Conservation (phyloP, 1,284 basidiomycete species). For the Irpex rosettiformis region DNA sequence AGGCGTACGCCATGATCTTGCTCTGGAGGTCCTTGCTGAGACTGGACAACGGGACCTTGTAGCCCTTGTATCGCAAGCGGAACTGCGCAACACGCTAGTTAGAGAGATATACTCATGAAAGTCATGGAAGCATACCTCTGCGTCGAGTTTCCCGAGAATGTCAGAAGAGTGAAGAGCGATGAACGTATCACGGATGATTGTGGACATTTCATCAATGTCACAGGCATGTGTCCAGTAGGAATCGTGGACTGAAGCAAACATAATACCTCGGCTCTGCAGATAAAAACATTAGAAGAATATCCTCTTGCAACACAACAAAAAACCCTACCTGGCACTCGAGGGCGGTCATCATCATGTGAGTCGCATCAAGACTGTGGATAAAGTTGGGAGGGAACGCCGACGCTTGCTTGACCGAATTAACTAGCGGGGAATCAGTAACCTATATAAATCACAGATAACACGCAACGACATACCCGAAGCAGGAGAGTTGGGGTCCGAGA, state of each 20-base stretch:
- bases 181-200: slow-evolving; percentile 90
- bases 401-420: slow-evolving; percentile 87
- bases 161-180: slow-evolving; percentile 89
- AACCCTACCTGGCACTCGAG: slow-evolving; percentile 75
- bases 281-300: not conserved
- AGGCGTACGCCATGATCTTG: not conserved
- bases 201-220: slow-evolving; percentile 87
- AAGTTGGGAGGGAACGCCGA: slow-evolving; percentile 99
- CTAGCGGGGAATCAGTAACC: slow-evolving; percentile 32
- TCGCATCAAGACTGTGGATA: slow-evolving; percentile 96
- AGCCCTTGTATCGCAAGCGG: slow-evolving; percentile 71
- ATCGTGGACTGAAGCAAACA: slow-evolving; percentile 96
- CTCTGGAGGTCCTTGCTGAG: slow-evolving; percentile 4
- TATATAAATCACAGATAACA: not conserved
- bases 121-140: slow-evolving; percentile 44
- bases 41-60: slow-evolving; percentile 66
- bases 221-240: slow-evolving; percentile 98
- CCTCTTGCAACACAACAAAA: slow-evolving; percentile 7
- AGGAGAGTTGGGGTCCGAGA: slow-evolving; percentile 83
- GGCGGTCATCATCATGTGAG: slow-evolving; percentile 99
- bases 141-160: slow-evolving; percentile 61
- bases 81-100: slow-evolving; percentile 47
- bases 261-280: slow-evolving; percentile 60
- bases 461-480: slow-evolving; percentile 51
- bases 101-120: not conserved